Evolutionary conservation across 768 basidiomycete genomes (phyloP), one percentile per base, ranked within the genome.

Genomic region (Sutorius australiensis): DNA sequence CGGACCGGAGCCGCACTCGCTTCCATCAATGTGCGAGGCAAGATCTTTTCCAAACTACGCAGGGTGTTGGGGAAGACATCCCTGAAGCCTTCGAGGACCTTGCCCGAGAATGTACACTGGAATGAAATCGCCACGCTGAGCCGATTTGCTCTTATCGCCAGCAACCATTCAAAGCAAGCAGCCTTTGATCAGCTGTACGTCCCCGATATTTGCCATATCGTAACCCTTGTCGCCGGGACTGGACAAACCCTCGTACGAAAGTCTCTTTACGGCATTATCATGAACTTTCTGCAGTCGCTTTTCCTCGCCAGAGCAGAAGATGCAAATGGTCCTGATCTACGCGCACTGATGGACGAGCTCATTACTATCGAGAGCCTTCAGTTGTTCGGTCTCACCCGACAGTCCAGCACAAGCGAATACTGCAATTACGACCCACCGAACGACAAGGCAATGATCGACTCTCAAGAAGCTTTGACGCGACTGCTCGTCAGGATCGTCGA

Each of bases 261-360:
- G 56, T 86, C 89, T 5, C 81, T 91, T 37, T 92, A 90, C 63
- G 92, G 89, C 9, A 79, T 89, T 34, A 71, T 91, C 55, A 79
- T 92, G 69, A 93, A 93, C 67, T 77, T 92, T 33, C 70, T 95
- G 16, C 93, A 95, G 57, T 81, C 87, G 0, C 70, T 95, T 13
- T 85, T 84, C 69, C 71, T 82, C 44, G 70, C 79, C 14, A 76
- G 79, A 38, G 72, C 77, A 16, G 83, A 87, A 30, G 86, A 89
- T 37, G 66, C 80, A 5, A 74, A 75, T 27, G 78, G 77, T 12
- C 74, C 84, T 1, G 81, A 83, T 37, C 71, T 95, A 19, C 77
- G 81, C 46, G 70, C 75, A 42, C 68, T 92, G 2, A 79, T 92
- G 58, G 79, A 81, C 30, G 80, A 85, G 21, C 80, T 79, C 59